Percentiles rank a stretch among this genome's conserved stretches.
Evolutionary conservation across 2,329 filamentous ascomycete species (phyloP).

Genomic region (Cladophialophora carrionii): DNA sequence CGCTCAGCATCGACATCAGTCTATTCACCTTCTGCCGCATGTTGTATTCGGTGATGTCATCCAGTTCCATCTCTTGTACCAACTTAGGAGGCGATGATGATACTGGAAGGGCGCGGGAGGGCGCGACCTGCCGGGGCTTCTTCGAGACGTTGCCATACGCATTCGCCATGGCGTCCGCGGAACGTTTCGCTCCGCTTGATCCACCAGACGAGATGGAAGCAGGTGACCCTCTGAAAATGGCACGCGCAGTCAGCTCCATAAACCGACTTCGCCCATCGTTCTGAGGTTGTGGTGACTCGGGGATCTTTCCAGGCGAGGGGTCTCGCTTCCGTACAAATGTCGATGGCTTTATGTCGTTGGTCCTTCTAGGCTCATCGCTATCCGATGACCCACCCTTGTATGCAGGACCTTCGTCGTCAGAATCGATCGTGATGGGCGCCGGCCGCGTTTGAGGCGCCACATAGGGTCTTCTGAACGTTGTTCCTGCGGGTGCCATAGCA

Average conservation of each 20-base stretch:
- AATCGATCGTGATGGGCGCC: constrained; percentile 53
- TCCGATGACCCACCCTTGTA: constrained; percentile 68
- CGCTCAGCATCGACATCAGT: constrained; percentile 55
- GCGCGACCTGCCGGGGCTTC: constrained; percentile 47
- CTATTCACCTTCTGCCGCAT: constrained; percentile 57
- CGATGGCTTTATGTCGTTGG: constrained; percentile 63
- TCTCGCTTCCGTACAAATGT: constrained; percentile 47
- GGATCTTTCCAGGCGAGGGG: constrained; percentile 44
- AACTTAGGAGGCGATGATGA: constrained; percentile 12
- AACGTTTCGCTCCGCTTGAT: constrained; percentile 44
- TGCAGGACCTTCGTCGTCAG: constrained; percentile 60
- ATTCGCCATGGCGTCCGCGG: constrained; percentile 51
- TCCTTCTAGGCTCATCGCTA: constrained; percentile 56
- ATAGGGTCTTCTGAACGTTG: constrained; percentile 63
- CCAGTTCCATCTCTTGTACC: constrained; percentile 47
- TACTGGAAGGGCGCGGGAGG: constrained; percentile 54
- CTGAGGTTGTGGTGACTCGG: constrained; percentile 47
- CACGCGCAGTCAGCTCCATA: constrained; percentile 49
- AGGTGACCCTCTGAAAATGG: constrained; percentile 48
- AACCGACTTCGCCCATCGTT: constrained; percentile 44
- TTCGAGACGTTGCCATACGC: constrained; percentile 46
- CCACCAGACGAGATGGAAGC: constrained; percentile 26
- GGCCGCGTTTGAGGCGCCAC: constrained; percentile 48
- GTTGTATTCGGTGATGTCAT: constrained; percentile 57
- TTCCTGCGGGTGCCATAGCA: constrained; percentile 75